Conservation (phyloP, 768 basidiomycete species). For the Mycena indigotica region DNA sequence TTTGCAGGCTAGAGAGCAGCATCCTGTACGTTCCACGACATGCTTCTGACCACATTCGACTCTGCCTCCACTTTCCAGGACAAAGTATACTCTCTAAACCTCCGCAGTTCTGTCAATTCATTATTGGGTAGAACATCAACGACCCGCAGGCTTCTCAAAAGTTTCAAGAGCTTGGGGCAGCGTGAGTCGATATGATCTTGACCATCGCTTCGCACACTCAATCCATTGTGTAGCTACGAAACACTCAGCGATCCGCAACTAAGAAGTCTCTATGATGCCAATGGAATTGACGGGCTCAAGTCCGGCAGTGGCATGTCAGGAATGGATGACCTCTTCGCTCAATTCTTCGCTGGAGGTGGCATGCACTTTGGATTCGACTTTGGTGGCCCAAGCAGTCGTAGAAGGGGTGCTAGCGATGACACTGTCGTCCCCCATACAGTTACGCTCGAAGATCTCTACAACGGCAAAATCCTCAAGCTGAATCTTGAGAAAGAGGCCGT, state of each 20-base stretch:
- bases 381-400: constrained; percentile 44
- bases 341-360: constrained; percentile 63
- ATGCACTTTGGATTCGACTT: constrained; percentile 65
- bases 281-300: constrained; percentile 70
- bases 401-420: constrained; percentile 66
- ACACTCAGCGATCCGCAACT: constrained; percentile 71
- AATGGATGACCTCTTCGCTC: constrained; percentile 64
- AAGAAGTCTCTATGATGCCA: constrained; percentile 71
- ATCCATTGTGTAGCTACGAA: constrained; percentile 62
- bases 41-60: constrained; percentile 4
- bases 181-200: constrained; percentile 52
- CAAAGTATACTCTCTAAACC: constrained; percentile 47
- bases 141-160: constrained; percentile 80
- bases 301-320: constrained; percentile 50
- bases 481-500: constrained; percentile 84
- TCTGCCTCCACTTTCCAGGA: constrained; percentile 47
- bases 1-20: constrained; percentile 78
- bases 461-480: constrained; percentile 86
- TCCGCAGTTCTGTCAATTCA: not conserved
- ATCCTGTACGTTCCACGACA: constrained; percentile 61
- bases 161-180: constrained; percentile 88
- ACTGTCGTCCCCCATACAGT: constrained; percentile 80
- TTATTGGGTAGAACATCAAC: constrained; percentile 72
- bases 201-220: constrained; percentile 12
- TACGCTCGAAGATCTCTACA: constrained; percentile 90